These are phyloP conservation scores for Candida sp. DNA, from an alignment of 1,139 yeast genomes.

Conservation along the genomic window DNA sequence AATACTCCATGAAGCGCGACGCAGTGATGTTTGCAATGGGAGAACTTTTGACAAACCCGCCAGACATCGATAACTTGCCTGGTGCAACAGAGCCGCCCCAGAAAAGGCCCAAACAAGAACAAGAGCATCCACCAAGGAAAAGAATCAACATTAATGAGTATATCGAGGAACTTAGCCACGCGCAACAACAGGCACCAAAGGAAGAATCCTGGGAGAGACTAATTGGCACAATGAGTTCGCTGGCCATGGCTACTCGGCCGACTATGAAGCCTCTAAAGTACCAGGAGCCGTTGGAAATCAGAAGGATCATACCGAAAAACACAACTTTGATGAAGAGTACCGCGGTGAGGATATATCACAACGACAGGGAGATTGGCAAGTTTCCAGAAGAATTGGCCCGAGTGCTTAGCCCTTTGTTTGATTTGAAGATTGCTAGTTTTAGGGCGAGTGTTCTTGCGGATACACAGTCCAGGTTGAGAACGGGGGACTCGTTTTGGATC, in stretches of 20 bases:
- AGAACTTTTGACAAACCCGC: constrained; percentile 26
- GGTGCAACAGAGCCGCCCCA: constrained; percentile 6
- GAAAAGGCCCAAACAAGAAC: not conserved
- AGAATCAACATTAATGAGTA: constrained; percentile 18
- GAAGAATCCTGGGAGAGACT: constrained; percentile 34
- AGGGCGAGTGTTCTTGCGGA: constrained; percentile 66
- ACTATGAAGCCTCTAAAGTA: constrained; percentile 56
- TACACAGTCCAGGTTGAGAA: constrained; percentile 56
- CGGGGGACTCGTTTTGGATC: constrained; percentile 74
- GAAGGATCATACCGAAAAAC: constrained; percentile 33
- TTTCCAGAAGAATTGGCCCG: constrained; percentile 74
- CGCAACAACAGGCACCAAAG: constrained; percentile 17
- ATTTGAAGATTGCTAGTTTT: constrained; percentile 57
- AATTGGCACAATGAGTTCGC: constrained; percentile 74
- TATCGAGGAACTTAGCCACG: not conserved
- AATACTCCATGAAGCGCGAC: constrained; percentile 26
- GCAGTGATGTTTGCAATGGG: constrained; percentile 31
- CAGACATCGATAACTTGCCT: constrained; percentile 13
- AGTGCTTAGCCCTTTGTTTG: constrained; percentile 70
- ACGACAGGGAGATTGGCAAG: constrained; percentile 71
- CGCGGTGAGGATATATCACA: constrained; percentile 33
- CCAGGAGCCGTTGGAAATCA: constrained; percentile 51
- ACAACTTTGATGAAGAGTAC: constrained; percentile 26
- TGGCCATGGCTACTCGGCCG: constrained; percentile 87
- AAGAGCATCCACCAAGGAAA: constrained; percentile 16